These are phyloP conservation scores for Cytospora piceicola DNA, from an alignment of 2,329 filamentous ascomycete genomes.

Conservation along the genomic window DNA sequence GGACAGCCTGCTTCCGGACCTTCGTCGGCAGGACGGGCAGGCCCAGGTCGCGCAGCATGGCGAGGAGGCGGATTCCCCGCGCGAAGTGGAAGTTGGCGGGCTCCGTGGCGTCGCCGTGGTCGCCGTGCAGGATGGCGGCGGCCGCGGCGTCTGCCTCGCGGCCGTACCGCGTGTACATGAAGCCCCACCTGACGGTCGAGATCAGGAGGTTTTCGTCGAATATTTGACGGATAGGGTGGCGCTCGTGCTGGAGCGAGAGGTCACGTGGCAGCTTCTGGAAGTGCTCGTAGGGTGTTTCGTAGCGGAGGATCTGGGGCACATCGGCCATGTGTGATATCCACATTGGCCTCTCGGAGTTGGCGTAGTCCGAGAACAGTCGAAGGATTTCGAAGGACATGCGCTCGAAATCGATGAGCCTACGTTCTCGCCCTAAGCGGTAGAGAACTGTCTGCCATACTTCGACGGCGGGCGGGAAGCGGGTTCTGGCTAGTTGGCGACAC, in stretches of 20 bases:
- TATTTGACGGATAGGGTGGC: constrained; percentile 53
- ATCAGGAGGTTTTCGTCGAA: constrained; percentile 48
- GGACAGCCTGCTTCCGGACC: constrained; percentile 37
- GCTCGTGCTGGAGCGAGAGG: constrained; percentile 44
- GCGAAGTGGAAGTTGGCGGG: constrained; percentile 37
- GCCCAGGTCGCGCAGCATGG: constrained; percentile 40
- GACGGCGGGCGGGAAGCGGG: constrained; percentile 46
- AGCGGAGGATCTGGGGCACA: constrained; percentile 41
- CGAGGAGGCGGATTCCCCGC: constrained; percentile 41
- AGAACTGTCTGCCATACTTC: constrained; percentile 51
- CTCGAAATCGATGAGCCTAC: constrained; percentile 50
- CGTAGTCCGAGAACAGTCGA: constrained; percentile 41
- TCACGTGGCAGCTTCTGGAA: constrained; percentile 47
- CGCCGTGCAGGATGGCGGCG: constrained; percentile 12
- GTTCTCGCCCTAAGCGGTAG: constrained; percentile 48
- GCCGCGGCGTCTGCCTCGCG: constrained; percentile 22
- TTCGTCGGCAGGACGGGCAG: constrained; percentile 33
- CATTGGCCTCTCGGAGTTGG: constrained; percentile 37
- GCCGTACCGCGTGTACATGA: constrained; percentile 43
- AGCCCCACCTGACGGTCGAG: constrained; percentile 50
- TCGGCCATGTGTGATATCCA: constrained; percentile 51
- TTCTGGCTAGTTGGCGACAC: constrained; percentile 43
- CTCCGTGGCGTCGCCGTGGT: constrained; percentile 1
- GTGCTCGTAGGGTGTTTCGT: constrained; percentile 38
- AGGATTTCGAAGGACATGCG: constrained; percentile 49